These are phyloP conservation scores for Penstemon davidsonii DNA, from an alignment of 257 asterid genomes.

Conservation along the genomic window DNA sequence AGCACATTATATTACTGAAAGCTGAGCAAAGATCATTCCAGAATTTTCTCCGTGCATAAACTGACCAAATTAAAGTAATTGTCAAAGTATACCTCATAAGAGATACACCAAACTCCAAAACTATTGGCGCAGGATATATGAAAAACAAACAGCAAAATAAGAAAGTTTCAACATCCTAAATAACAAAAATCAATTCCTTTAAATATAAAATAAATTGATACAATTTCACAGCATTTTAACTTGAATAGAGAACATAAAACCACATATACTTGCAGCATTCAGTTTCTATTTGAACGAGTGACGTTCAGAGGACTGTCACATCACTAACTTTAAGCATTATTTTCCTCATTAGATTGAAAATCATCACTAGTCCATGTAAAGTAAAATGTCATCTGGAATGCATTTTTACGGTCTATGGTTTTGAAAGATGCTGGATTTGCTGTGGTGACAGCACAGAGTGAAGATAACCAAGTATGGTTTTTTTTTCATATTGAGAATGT, in stretches of 20 bases:
- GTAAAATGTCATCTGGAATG: neutral
- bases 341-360: neutral
- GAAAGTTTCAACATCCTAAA: neutral
- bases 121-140: neutral
- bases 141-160: neutral
- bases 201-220: too few relatives aligned
- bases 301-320: neutral
- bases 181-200: slow-evolving; percentile 1
- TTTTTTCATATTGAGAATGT: neutral
- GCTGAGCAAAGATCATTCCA: too few relatives aligned
- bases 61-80: neutral
- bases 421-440: neutral
- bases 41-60: too few relatives aligned
- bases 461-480: neutral
- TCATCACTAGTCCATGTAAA: neutral
- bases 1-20: slow-evolving; percentile 5
- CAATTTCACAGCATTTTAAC: too few relatives aligned
- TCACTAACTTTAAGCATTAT: neutral
- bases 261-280: neutral
- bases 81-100: neutral
- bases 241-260: neutral
- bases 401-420: neutral
- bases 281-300: neutral
- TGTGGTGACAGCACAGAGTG: neutral
- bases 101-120: neutral